Conservation (phyloP, 352 stramenopile genomes). For the Pythium aristosporum region DNA sequence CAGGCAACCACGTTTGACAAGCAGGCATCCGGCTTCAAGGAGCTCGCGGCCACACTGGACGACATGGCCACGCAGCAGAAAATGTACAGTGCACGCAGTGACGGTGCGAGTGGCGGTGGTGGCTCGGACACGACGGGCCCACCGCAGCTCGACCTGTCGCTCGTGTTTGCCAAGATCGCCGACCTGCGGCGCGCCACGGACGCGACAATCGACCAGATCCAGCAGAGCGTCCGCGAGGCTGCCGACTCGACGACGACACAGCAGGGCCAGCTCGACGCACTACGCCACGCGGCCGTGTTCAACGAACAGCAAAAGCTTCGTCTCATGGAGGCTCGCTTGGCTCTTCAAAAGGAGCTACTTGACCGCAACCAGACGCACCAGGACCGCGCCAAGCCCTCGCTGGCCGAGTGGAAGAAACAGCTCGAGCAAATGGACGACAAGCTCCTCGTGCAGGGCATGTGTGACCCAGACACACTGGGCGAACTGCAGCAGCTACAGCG, state of each 20-base stretch:
- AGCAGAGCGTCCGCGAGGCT: slow-evolving; percentile 47
- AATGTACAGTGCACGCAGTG: slow-evolving; percentile 17
- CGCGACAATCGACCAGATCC: slow-evolving; percentile 52
- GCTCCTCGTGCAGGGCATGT: slow-evolving; percentile 46
- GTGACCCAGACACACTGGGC: slow-evolving; percentile 59
- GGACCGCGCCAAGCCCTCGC: slow-evolving; percentile 58
- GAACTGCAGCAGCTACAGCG: slow-evolving; percentile 66
- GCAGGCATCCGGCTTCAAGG: slow-evolving; percentile 49
- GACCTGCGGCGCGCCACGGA: slow-evolving; percentile 65
- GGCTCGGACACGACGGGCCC: slow-evolving; percentile 8
- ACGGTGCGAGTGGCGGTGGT: slow-evolving; percentile 4
- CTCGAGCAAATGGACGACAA: slow-evolving; percentile 68
- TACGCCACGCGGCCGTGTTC: slow-evolving; percentile 52
- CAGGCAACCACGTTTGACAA: slow-evolving; percentile 45
- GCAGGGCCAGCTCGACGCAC: slow-evolving; percentile 51
- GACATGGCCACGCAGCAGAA: slow-evolving; percentile 58
- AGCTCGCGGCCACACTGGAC: slow-evolving; percentile 45
- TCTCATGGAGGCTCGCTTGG: slow-evolving; percentile 51
- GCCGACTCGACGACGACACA: slow-evolving; percentile 39
- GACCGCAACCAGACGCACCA: slow-evolving; percentile 68
- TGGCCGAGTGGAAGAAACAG: slow-evolving; percentile 67
- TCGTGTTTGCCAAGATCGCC: slow-evolving; percentile 80
- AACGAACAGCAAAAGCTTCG: slow-evolving; percentile 57
- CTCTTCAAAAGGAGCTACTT: slow-evolving; percentile 69
- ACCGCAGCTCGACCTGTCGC: slow-evolving; percentile 60